Evolutionary conservation across 768 basidiomycete species (phyloP).

Genomic region (Pisolithus tinctorius): DNA sequence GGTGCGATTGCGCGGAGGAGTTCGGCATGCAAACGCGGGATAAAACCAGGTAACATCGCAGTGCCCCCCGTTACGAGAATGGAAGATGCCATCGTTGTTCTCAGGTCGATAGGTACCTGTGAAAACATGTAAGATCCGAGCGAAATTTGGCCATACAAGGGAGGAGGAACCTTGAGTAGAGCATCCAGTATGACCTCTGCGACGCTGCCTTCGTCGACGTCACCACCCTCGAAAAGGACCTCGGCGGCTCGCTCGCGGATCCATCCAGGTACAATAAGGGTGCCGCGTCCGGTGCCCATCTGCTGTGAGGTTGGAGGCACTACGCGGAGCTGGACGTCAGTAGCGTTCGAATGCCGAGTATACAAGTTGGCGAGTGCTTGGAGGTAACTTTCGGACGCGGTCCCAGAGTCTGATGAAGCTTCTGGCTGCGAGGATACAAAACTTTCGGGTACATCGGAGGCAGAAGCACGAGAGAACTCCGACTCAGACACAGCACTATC

Average conservation of each 20-base stretch:
- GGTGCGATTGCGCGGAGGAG: constrained; percentile 56
- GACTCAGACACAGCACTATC: constrained; percentile 64
- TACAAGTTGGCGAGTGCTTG: constrained; percentile 68
- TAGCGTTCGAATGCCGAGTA: constrained; percentile 69
- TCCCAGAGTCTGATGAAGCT: constrained; percentile 40
- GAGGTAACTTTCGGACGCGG: constrained; percentile 26
- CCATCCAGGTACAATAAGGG: constrained; percentile 89
- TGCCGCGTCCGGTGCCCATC: constrained; percentile 67
- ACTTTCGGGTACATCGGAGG: constrained; percentile 43
- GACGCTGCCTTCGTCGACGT: constrained; percentile 80
- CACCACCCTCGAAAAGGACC: constrained; percentile 83
- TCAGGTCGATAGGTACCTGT: constrained; percentile 86
- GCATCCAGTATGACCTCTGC: constrained; percentile 77
- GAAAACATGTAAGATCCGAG: not conserved
- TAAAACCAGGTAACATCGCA: constrained; percentile 87
- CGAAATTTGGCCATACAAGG: not conserved
- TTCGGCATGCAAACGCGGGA: constrained; percentile 78
- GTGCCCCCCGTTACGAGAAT: constrained; percentile 88
- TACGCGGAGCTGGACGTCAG: constrained; percentile 64
- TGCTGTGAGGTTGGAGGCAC: constrained; percentile 61
- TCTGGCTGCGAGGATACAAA: constrained; percentile 37
- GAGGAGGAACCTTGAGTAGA: constrained; percentile 58
- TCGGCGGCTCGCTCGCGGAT: constrained; percentile 88
- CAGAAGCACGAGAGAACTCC: constrained; percentile 50
- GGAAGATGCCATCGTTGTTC: constrained; percentile 74